A percentile compares a stretch with the other conserved stretches of the same genome.
Evolutionary conservation across 495 filamentous ascomycete species (phyloP).

Genomic region (Aspergillus carlsbadensis): DNA sequence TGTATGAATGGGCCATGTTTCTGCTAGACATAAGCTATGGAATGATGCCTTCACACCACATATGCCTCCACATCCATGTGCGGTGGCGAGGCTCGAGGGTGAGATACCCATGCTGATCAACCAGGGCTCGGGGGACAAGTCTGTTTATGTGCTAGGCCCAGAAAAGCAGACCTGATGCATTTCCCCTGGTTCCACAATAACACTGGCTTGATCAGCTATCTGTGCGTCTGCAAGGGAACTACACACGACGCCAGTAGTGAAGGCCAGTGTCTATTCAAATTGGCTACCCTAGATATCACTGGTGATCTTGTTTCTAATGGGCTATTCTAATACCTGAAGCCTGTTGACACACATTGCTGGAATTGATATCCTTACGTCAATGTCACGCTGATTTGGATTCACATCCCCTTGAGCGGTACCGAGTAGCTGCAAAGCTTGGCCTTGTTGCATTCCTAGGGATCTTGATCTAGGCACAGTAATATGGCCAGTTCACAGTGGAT

Average conservation of each 20-base stretch:
- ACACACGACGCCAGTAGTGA: not conserved
- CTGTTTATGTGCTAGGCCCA: too few relatives aligned
- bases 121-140: too few relatives aligned
- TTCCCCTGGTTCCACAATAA: too few relatives aligned
- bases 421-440: not conserved
- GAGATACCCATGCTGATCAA: too few relatives aligned
- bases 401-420: not conserved
- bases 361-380: not conserved
- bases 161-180: too few relatives aligned
- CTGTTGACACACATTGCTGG: not conserved
- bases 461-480: not conserved
- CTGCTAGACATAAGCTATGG: too few relatives aligned
- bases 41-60: too few relatives aligned
- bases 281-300: constrained; percentile 1
- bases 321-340: not conserved
- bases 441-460: not conserved
- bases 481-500: not conserved
- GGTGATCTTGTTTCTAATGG: not conserved
- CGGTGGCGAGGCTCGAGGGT: too few relatives aligned
- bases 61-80: too few relatives aligned
- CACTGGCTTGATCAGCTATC: too few relatives aligned
- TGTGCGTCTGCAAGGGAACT: not conserved
- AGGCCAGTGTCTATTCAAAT: not conserved
- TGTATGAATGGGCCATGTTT: too few relatives aligned
- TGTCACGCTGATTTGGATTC: not conserved